Percentiles rank a stretch among this genome's conserved stretches.
These are phyloP conservation scores for Phaffomyces opuntiae DNA, from an alignment of 805 yeast species.

Conservation along the genomic window DNA sequence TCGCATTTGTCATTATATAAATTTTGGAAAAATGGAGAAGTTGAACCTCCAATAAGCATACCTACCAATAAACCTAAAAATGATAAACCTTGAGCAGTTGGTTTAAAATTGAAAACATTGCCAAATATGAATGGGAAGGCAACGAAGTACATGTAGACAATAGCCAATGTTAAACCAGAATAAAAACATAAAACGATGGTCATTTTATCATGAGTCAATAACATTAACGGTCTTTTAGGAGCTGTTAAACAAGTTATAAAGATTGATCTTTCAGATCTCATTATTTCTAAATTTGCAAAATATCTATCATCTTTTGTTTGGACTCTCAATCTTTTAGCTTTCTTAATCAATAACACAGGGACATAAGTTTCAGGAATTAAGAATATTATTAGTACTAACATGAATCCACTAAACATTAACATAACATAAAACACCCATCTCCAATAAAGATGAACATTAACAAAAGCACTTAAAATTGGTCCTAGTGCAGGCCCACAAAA, in stretches of 20 bases:
- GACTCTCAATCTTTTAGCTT: constrained; percentile 44
- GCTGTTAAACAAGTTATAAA: constrained; percentile 35
- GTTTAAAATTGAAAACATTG: constrained; percentile 42
- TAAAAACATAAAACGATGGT: constrained; percentile 46
- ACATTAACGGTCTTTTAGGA: constrained; percentile 43
- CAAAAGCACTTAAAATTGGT: constrained; percentile 54
- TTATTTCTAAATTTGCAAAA: constrained; percentile 30
- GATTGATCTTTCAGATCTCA: constrained; percentile 36
- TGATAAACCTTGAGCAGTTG: constrained; percentile 55
- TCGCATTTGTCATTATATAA: constrained; percentile 35
- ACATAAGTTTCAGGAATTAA: constrained; percentile 63
- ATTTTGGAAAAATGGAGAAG: constrained; percentile 37
- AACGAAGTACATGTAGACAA: constrained; percentile 58
- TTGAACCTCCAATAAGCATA: constrained; percentile 37
- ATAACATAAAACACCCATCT: constrained; percentile 67
- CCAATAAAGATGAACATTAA: constrained; percentile 43
- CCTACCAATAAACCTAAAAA: constrained; percentile 56
- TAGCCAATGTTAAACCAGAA: constrained; percentile 50
- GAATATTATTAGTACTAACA: constrained; percentile 36
- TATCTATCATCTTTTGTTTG: constrained; percentile 48
- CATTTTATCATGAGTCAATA: constrained; percentile 48
- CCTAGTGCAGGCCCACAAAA: constrained; percentile 67
- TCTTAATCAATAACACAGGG: constrained; percentile 41
- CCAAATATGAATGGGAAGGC: constrained; percentile 57
- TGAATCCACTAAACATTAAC: constrained; percentile 54